phyloP scores from a whole-genome alignment of 148 eudicot species.

The Fagopyrum esculentum region DNA sequence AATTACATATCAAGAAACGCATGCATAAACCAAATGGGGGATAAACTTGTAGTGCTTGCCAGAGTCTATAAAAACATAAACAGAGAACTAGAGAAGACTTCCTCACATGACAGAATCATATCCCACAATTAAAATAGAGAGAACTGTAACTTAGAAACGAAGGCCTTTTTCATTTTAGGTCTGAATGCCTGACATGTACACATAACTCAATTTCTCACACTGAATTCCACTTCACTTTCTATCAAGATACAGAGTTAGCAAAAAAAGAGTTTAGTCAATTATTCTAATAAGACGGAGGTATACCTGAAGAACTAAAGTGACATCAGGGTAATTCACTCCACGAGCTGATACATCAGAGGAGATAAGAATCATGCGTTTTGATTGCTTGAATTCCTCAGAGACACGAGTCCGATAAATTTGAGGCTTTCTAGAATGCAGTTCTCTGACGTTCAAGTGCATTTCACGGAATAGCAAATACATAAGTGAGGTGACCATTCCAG shows the following conservation, averaged over 20 bases:
- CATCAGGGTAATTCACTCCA: slow-evolving; percentile 93
- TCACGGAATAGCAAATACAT: slow-evolving; percentile 68
- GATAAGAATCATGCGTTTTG: slow-evolving; percentile 60
- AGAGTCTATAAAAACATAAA: not conserved
- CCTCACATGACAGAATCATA: not conserved
- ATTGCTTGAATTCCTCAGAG: slow-evolving; percentile 76
- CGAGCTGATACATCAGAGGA: slow-evolving; percentile 89
- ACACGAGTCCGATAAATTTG: slow-evolving; percentile 69
- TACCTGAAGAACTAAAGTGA: slow-evolving; percentile 92
- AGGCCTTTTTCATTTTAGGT: not conserved
- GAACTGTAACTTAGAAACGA: not conserved
- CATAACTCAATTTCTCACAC: not conserved
- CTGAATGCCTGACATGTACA: not conserved
- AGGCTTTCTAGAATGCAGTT: slow-evolving; percentile 84
- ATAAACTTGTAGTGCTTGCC: not conserved
- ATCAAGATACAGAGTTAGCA: not conserved
- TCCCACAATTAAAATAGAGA: not conserved
- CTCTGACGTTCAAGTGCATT: slow-evolving; percentile 81
- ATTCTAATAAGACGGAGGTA: not conserved
- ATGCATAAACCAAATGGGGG: not conserved
- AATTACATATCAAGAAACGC: not conserved
- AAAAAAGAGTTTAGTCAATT: not conserved
- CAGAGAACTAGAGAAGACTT: not conserved
- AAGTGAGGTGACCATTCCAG: slow-evolving; percentile 84
- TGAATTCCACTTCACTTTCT: not conserved